Percentiles rank a stretch among this genome's conserved stretches.
phyloP scores from a whole-genome alignment of 1,284 basidiomycete species.

The Ustilago crameri region DNA sequence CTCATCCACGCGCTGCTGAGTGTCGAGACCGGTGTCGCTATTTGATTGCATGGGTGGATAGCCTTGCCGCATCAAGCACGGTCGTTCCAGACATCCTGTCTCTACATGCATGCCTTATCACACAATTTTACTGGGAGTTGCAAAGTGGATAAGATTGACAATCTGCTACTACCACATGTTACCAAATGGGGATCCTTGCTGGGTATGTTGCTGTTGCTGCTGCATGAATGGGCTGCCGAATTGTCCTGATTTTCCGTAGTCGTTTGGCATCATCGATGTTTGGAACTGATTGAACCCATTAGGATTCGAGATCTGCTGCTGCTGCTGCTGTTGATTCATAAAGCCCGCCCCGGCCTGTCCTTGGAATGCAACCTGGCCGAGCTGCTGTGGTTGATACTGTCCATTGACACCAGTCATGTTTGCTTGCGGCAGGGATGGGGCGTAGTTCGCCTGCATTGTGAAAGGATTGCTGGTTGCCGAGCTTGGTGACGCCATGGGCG shows the following conservation, averaged over 20 bases:
- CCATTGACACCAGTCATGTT: slow-evolving; percentile 1
- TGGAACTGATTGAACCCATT: slow-evolving; percentile 5
- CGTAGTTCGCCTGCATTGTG: slow-evolving; percentile 14
- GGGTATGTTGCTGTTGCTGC: slow-evolving; percentile 41
- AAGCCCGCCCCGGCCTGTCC: slow-evolving; percentile 10
- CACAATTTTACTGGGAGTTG: too few species aligned
- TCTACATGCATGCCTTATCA: too few species aligned
- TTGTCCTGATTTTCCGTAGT: slow-evolving; percentile 23
- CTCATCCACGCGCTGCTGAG: too few species aligned
- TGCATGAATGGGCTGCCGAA: slow-evolving; percentile 17
- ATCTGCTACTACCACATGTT: slow-evolving; percentile 21
- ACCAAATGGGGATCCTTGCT: slow-evolving; percentile 33
- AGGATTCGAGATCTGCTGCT: slow-evolving; percentile 13
- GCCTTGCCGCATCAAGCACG: too few species aligned
- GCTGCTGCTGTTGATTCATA: slow-evolving; percentile 4
- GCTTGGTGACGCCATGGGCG: slow-evolving; percentile 30
- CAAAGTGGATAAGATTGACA: neutral
- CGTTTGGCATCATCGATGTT: slow-evolving; percentile 27
- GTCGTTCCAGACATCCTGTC: too few species aligned
- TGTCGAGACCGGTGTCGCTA: too few species aligned
- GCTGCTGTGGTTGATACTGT: slow-evolving; percentile 32
- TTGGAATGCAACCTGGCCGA: slow-evolving; percentile 33
- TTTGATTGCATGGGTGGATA: too few species aligned
- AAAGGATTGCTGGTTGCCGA: slow-evolving; percentile 28
- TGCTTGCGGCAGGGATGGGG: slow-evolving; percentile 15